Evolutionary conservation across 371 early-diverging fungal species (phyloP), one percentile per base, ranked within the genome.

Genomic region (Circinella umbellata): DNA sequence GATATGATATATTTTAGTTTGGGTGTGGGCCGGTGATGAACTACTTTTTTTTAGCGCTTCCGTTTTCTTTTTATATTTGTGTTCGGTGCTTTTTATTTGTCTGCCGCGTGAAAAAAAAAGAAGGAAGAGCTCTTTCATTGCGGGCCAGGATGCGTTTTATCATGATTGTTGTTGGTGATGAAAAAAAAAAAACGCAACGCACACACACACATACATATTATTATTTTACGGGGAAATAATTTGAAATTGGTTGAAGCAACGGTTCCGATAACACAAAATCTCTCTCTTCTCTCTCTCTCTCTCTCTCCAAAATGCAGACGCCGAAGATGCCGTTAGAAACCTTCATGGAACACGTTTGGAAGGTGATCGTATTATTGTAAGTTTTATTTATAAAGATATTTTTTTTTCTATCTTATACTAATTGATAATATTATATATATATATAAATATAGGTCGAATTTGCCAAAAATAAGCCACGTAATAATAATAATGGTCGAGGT

Each of bases 291-390:
- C n/a, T 51, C 17, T 55, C 39, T 42, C 42, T 42, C 11, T 9
- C 42, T 42, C 42, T 42, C 42, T 42, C 42, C 27, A 27, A 27
- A 20, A 57, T 47, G 84, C 88, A 70, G 93, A 93, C 72, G 93
- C 93, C 61, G 91, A 93, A 53, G 92, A 92, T 74, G 93, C 93
- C 54, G 80, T 91, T 65, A 82, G 87, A 64, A 88, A 87, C 70
- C 82, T 90, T 42, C 82, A 92, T 70, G 91, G 92, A 7, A 77
- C 85, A 62, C 69, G 79, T 34, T 71, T 91, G 47, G 80, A 80
- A 69, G 78, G 73, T 20, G 78, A 80, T 35, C 73, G 78, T 64
- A 63, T 82, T 39, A 57, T 72, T 20, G 81, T 80, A 49, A 70
- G 76, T 51, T 38, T 14, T 5, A 68, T 73, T 69, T 54, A 66